Conservation (phyloP, 306 rosid species). For the Neltuma alba region DNA sequence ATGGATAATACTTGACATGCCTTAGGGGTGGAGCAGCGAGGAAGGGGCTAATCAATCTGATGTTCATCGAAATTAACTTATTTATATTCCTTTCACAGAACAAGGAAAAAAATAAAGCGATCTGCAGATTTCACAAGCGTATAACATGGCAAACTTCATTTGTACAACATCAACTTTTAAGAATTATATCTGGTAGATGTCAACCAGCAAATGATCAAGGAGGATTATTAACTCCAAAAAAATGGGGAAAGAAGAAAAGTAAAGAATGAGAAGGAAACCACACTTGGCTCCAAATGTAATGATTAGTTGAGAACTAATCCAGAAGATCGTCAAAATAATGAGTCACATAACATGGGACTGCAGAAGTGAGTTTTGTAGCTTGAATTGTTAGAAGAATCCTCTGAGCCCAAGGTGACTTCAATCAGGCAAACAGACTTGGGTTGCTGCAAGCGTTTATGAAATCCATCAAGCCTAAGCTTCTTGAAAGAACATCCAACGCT, state of each 20-base stretch:
- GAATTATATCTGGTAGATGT: not conserved
- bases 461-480: not conserved
- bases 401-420: conserved; percentile 15
- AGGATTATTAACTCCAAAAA: conserved; percentile 17
- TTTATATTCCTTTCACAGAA: conserved; percentile 6
- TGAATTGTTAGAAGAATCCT: not conserved
- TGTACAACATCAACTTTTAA: not conserved
- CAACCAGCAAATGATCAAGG: conserved; percentile 9
- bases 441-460: conserved; percentile 18
- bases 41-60: not conserved
- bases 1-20: not conserved
- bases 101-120: conserved; percentile 1
- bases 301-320: conserved; percentile 5
- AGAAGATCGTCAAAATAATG: conserved; percentile 23
- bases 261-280: not conserved
- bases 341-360: conserved; percentile 11
- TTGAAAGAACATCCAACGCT: conserved; percentile 26
- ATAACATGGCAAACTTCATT: not conserved
- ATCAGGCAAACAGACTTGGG: conserved; percentile 19
- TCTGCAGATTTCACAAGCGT: not conserved
- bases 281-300: conserved; percentile 17
- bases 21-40: not conserved
- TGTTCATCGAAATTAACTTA: not conserved
- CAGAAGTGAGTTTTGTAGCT: conserved; percentile 12
- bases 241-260: not conserved